Evolutionary conservation across 768 basidiomycete species (phyloP).

Genomic region (Xerocomus brunneocitrinus): DNA sequence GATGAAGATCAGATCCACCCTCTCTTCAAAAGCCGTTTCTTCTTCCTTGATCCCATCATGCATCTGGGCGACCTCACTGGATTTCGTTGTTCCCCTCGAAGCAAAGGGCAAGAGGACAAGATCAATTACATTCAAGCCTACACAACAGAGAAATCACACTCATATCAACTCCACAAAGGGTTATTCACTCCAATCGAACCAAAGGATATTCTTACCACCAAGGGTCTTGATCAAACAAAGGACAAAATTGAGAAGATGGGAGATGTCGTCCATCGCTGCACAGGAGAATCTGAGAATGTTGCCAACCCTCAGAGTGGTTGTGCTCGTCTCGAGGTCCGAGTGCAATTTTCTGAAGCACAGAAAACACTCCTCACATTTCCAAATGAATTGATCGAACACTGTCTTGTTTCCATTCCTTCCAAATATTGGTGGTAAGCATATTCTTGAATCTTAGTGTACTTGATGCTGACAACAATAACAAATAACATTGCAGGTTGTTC

Average conservation of each 20-base stretch:
- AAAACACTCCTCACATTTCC: too few relatives aligned
- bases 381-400: too few relatives aligned
- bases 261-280: background rate
- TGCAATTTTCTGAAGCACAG: background rate
- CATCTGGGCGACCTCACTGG: slow-evolving; percentile 7
- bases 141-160: slow-evolving; percentile 2
- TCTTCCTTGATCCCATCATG: background rate
- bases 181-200: background rate
- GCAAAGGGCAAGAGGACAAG: background rate
- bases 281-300: background rate
- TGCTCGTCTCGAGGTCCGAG: background rate
- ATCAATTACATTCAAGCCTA: slow-evolving; percentile 6
- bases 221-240: too few relatives aligned
- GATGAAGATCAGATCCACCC: fast-evolving
- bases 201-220: too few relatives aligned
- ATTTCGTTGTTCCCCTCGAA: background rate
- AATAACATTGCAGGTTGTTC: background rate
- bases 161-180: slow-evolving; percentile 10
- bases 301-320: background rate
- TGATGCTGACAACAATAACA: too few relatives aligned
- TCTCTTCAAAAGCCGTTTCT: background rate
- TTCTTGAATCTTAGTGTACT: too few relatives aligned
- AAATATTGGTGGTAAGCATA: too few relatives aligned
- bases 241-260: too few relatives aligned
- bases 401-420: too few relatives aligned